Percentiles rank a stretch among this genome's conserved stretches.
phyloP scores from a whole-genome alignment of 495 filamentous ascomycete species.

The Neurospora pannonica region DNA sequence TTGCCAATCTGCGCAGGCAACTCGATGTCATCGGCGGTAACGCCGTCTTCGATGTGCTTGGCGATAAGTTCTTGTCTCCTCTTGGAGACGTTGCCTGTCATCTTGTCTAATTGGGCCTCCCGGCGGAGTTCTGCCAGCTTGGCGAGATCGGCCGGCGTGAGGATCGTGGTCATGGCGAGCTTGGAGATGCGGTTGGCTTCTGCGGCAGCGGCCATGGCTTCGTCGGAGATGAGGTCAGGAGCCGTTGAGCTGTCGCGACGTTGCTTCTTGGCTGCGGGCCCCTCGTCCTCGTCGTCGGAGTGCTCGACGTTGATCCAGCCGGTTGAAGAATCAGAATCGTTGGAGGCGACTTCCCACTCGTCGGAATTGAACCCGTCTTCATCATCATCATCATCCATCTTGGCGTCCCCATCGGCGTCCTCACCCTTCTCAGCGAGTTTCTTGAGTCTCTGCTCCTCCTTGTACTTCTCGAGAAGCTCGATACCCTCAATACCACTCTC shows the following conservation, averaged over 20 bases:
- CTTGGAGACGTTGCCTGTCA: constrained; percentile 34
- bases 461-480: constrained; percentile 86
- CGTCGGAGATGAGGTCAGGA: constrained; percentile 20
- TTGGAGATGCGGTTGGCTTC: constrained; percentile 35
- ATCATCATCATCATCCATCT: constrained; percentile 34
- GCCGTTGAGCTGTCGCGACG: constrained; percentile 18
- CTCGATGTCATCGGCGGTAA: constrained; percentile 84
- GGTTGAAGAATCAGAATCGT: constrained; percentile 62
- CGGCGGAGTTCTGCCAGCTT: constrained; percentile 83
- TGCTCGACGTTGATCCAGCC: constrained; percentile 86
- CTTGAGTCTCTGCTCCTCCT: constrained; percentile 73
- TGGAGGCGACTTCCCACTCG: constrained; percentile 79
- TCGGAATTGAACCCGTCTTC: constrained; percentile 64
- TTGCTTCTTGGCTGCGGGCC: constrained; percentile 53
- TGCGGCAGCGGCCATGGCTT: constrained; percentile 29
- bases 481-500: constrained; percentile 82
- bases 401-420: constrained; percentile 20
- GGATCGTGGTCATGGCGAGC: constrained; percentile 75
- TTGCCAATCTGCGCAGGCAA: constrained; percentile 58
- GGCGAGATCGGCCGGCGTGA: constrained; percentile 84
- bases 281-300: constrained; percentile 65
- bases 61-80: constrained; percentile 40
- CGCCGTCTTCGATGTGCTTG: constrained; percentile 68
- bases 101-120: constrained; percentile 57
- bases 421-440: constrained; percentile 54